Evolutionary conservation across 768 basidiomycete species (phyloP).

Genomic region (Rhizopogon roseolus): DNA sequence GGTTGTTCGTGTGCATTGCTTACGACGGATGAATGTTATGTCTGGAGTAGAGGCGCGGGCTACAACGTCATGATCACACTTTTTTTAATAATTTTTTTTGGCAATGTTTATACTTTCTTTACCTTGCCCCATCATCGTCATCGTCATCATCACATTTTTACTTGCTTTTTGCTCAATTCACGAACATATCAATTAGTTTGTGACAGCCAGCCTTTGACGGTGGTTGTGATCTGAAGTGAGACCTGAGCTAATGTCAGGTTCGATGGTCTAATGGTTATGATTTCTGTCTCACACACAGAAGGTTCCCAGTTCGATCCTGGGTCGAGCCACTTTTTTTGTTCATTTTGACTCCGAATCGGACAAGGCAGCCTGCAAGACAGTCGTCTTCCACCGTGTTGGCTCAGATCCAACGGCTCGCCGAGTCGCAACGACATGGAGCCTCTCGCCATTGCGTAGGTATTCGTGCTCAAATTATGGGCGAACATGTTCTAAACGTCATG

Average conservation of each 20-base stretch:
- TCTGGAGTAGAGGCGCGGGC: not conserved
- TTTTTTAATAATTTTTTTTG: not conserved
- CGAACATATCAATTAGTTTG: not conserved
- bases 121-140: not conserved
- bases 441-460: conserved; percentile 25
- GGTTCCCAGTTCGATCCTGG: conserved; percentile 33
- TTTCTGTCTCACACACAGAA: conserved; percentile 35
- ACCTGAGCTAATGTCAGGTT: conserved; percentile 6
- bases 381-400: not conserved
- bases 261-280: conserved; percentile 35
- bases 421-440: conserved; percentile 12
- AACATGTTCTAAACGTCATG: conserved; percentile 22
- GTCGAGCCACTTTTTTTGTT: conserved; percentile 25
- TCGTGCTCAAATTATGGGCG: not conserved
- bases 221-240: not conserved
- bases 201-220: too few species aligned
- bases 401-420: not conserved
- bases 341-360: not conserved
- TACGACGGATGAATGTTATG: not conserved
- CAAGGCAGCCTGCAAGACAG: too few species aligned
- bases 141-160: not conserved
- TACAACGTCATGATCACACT: not conserved
- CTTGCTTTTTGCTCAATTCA: not conserved
- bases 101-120: not conserved
- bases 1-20: not conserved